Evolutionary conservation across 2,329 filamentous ascomycete genomes (phyloP).

Genomic region (Pseudocercospora eumusae): DNA sequence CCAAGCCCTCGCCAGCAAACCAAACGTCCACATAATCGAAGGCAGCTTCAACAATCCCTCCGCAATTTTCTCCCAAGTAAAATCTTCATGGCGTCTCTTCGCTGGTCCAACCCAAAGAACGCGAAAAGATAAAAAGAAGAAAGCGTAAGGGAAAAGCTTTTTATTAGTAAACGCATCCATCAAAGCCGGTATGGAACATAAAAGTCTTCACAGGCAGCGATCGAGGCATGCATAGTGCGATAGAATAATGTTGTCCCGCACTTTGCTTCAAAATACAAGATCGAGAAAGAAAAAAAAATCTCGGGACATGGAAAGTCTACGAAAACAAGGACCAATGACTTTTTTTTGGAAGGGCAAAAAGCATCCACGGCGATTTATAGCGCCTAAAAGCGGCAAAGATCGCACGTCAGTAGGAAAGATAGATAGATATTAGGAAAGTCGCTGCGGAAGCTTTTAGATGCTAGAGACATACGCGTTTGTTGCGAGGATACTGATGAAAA

Average conservation of each 20-base stretch:
- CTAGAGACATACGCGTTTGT: conserved; percentile 49
- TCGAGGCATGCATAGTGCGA: conserved; percentile 58
- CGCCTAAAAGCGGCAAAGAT: conserved; percentile 34
- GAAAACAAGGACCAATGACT: conserved; percentile 56
- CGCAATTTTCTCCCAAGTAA: conserved; percentile 50
- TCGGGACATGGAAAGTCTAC: no score
- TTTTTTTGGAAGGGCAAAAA: conserved; percentile 48
- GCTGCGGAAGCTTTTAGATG: conserved; percentile 53
- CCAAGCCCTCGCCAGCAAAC: conserved; percentile 48
- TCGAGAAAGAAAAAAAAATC: conserved; percentile 65
- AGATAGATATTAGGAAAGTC: conserved; percentile 49
- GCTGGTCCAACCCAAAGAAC: conserved; percentile 26
- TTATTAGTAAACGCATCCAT: conserved; percentile 63
- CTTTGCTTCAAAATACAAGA: conserved; percentile 61
- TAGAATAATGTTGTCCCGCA: conserved; percentile 61
- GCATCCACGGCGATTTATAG: conserved; percentile 52
- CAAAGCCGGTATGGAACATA: conserved; percentile 57
- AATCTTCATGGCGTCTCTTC: conserved; percentile 36
- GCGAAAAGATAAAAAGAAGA: conserved; percentile 45
- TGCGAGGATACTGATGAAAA: conserved; percentile 46
- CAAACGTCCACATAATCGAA: conserved; percentile 57
- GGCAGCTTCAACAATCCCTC: conserved; percentile 58
- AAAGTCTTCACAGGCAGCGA: conserved; percentile 63
- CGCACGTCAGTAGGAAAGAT: conserved; percentile 41
- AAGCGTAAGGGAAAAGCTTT: conserved; percentile 57